phyloP scores from a whole-genome alignment of 805 yeast species.

The Lipomyces starkeyi region DNA sequence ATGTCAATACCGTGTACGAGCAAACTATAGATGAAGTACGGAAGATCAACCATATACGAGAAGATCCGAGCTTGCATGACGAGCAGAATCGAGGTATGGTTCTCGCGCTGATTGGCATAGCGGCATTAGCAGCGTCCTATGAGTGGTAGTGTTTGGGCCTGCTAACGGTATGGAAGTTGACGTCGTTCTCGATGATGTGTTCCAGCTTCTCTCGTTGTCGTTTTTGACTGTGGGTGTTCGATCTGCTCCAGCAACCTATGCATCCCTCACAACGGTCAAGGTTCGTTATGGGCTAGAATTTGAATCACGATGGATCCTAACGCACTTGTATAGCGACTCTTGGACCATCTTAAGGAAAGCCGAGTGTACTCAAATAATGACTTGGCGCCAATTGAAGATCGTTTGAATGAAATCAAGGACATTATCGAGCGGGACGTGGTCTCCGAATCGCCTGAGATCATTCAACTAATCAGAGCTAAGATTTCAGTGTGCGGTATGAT shows the following conservation, averaged over 20 bases:
- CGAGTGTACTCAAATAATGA: conserved; percentile 86
- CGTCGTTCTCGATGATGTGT: conserved; percentile 80
- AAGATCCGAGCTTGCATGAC: conserved; percentile 41
- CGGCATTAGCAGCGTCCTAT: neutral
- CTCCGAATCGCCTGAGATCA: conserved; percentile 61
- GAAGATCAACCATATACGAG: conserved; percentile 44
- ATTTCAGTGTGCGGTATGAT: conserved; percentile 58
- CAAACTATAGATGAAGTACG: conserved; percentile 43
- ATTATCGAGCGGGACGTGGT: conserved; percentile 58
- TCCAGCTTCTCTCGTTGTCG: conserved; percentile 83
- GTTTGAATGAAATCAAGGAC: conserved; percentile 70
- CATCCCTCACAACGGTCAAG: conserved; percentile 79
- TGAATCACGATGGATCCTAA: neutral
- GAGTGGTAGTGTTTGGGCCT: neutral
- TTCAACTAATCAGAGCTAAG: conserved; percentile 66
- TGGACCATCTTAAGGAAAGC: conserved; percentile 81
- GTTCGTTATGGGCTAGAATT: conserved; percentile 18
- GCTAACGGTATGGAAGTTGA: conserved; percentile 55
- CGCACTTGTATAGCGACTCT: conserved; percentile 60
- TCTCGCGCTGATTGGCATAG: neutral
- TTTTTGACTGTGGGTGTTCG: conserved; percentile 92
- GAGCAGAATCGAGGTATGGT: conserved; percentile 44
- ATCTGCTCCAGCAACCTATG: conserved; percentile 92
- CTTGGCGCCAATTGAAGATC: conserved; percentile 71
- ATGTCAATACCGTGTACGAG: conserved; percentile 43